Base-by-base conservation (phyloP, 1,139 yeast species). In the Hyphopichia burtonii region DNA sequence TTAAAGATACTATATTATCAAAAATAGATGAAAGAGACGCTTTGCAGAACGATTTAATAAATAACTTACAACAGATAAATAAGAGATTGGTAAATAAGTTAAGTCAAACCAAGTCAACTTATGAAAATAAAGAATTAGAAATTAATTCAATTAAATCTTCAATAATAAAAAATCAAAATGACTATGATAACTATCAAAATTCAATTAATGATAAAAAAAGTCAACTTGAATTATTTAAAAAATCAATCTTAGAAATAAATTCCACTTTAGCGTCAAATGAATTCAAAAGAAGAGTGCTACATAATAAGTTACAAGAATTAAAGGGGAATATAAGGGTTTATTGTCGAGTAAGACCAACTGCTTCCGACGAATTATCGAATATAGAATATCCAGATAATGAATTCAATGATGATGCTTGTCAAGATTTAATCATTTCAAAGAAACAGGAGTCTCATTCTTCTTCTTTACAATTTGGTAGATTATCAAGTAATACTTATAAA, bases 311-410 rank as follows among this genome's bases (percentile, higher is more conserved):
- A 11, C 97, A 91, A 59, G 96, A 89, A 45, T 63, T 91, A 34
- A 88, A 91, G 58, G 99, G 99, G 1, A 93, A 90, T 53, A 89
- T 93, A 32, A 68, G 99, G 35, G 98, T 93, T 0, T 90, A 83
- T 53, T 93, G 98, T 58, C 75, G 99, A 34, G 75, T 91, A 4
- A 72, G 96, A 40, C 96, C 97, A 0, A 65, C 22, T 16, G 5
- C 22, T 18, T 17, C 34, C 1, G 45, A 55, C 30, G 60, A 61
- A 19, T 46, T 65, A 6, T 61, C 75, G 1, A 61, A 63, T 5
- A 63, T 83, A 12, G 62, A 62, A 18, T 74, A 76, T 16, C 78
- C 84, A 0, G 77, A 73, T 45, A 75, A 74, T 44, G 80, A 80
- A 25, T 49, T 66, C 34, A 63, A 63, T 43, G 70, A 63, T 8